phyloP scores from a whole-genome alignment of 306 rosid genomes.

The Citrullus colocynthis region DNA sequence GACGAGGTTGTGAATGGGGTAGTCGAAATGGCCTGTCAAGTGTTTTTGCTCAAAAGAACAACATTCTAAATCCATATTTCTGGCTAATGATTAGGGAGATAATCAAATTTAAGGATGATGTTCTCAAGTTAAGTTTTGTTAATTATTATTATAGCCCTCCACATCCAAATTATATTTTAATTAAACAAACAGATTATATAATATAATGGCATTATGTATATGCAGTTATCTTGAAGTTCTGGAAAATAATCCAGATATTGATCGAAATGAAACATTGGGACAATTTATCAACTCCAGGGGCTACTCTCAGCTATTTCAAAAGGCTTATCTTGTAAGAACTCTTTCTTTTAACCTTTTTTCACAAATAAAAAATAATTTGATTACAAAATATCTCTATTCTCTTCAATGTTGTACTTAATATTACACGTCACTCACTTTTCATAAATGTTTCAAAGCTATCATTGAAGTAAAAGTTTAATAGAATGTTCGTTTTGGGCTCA shows the following conservation, averaged over 20 bases:
- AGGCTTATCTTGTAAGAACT: conserved; percentile 72
- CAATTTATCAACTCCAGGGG: conserved; percentile 54
- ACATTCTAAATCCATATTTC: conserved; percentile 52
- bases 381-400: too few relatives aligned
- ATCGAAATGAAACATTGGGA: conserved; percentile 66
- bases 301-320: conserved; percentile 70
- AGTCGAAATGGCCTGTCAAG: conserved; percentile 62
- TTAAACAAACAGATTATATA: too few relatives aligned
- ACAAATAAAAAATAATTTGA: too few relatives aligned
- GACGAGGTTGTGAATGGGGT: conserved; percentile 83
- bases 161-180: background rate
- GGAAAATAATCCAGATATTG: conserved; percentile 58
- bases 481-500: too few relatives aligned
- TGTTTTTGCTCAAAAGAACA: conserved; percentile 69
- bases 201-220: background rate
- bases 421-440: too few relatives aligned
- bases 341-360: background rate
- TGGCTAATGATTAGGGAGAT: conserved; percentile 77
- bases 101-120: conserved; percentile 60
- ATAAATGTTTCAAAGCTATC: too few relatives aligned
- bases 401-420: too few relatives aligned
- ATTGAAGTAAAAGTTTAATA: too few relatives aligned
- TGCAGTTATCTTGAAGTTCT: conserved; percentile 59
- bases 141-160: too few relatives aligned
- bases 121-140: conserved; percentile 26